phyloP scores from a whole-genome alignment of 1,284 basidiomycete species.

The Apiotrichum akiyoshidainum region DNA sequence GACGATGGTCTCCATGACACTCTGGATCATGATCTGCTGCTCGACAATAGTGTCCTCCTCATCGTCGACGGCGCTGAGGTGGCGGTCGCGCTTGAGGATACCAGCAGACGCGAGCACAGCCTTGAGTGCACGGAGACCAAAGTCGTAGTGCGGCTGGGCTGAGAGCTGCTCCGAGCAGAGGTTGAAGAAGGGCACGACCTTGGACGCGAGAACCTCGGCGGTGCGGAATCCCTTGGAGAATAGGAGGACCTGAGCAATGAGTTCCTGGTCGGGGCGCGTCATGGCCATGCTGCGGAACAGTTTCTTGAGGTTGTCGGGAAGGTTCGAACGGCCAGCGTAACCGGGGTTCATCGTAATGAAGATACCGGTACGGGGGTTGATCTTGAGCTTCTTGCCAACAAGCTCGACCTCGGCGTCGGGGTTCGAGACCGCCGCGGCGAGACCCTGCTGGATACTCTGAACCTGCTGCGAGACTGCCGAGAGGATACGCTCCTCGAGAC shows the following conservation, averaged over 20 bases:
- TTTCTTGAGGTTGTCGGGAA: constrained; percentile 88
- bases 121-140: constrained; percentile 95
- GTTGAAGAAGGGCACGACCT: constrained; percentile 99
- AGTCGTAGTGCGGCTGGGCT: constrained; percentile 97
- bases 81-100: constrained; percentile 89
- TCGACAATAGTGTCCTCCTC: constrained; percentile 66
- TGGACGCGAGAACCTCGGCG: constrained; percentile 90
- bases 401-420: constrained; percentile 87
- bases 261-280: constrained; percentile 95
- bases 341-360: constrained; percentile 98
- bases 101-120: constrained; percentile 94
- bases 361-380: constrained; percentile 94
- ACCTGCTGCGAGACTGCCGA: constrained; percentile 99
- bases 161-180: constrained; percentile 96
- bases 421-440: constrained; percentile 73
- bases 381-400: constrained; percentile 88
- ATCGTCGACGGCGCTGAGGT: constrained; percentile 48
- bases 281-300: constrained; percentile 80
- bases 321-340: constrained; percentile 90
- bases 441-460: constrained; percentile 94
- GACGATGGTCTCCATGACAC: constrained; percentile 98
- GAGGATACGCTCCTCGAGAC: constrained; percentile 94
- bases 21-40: constrained; percentile 96
- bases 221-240: constrained; percentile 99
- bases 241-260: constrained; percentile 98